Evolutionary conservation across 1,139 yeast species (phyloP), one percentile per base, ranked within the genome.

Genomic region (Candida albicans): DNA sequence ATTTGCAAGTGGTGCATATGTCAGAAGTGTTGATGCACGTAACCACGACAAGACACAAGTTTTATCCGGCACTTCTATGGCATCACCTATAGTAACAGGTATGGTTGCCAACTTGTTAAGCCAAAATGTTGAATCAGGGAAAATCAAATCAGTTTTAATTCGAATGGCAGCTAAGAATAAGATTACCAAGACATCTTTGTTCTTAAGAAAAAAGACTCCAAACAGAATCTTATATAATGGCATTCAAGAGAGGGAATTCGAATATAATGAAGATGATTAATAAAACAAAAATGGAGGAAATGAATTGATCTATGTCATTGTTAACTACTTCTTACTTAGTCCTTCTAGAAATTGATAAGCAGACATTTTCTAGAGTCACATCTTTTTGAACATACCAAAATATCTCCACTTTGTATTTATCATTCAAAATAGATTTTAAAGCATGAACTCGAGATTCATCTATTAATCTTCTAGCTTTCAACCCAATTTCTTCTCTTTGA

Each of bases 11-110:
- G 96, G 96, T 0, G 86, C 84, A 0, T 69, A 71, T 38, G 83
- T 90, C 2, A 65, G 60, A 42, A 81, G 84, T 54, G 75, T 77
- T 10, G 61, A 67, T 39, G 65, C 58, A 9, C 46, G 44, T 14
- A 57, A 59, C 38, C 37, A 47, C 24, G 49, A 45, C 10, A 40
- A 50, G 3, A 68, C 80, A 1, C 77, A 70, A 37, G 54, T 61
- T 4, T 73, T 84, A 49, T 82, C 95, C 1, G 97, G 97, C 0
- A 89, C 96, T 0, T 88, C 96, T 0, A 88, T 88, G 89, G 82
- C 96, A 0, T 75, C 96, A 1, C 96, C 96, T 0, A 72, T 82
- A 1, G 86, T 87, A 6, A 73, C 93, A 0, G 97, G 96, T 0
- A 56, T 87, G 33, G 81, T 75, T 2, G 93, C 91, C 0, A 75